A percentile compares a stretch with the other conserved stretches of the same genome.
Evolutionary conservation across 306 rosid species (phyloP).

Genomic region (Dryas octopetala): DNA sequence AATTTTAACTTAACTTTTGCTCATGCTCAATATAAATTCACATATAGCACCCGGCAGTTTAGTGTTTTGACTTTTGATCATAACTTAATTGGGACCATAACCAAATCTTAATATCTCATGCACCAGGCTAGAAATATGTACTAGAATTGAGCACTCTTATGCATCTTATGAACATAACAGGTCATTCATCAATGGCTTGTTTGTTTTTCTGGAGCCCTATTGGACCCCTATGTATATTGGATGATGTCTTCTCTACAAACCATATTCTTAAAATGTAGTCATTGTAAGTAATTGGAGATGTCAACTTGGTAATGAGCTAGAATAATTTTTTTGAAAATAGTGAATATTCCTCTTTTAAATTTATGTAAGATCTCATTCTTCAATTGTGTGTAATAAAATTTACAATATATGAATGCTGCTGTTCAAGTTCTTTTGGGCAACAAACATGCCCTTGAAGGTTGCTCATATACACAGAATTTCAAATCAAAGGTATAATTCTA

Average conservation of each 20-base stretch:
- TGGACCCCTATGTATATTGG: not conserved
- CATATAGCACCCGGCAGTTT: not conserved
- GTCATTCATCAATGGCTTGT: not conserved
- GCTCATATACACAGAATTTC: not conserved
- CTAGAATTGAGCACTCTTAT: not conserved
- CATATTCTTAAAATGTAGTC: not conserved
- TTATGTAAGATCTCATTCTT: not conserved
- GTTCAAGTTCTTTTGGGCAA: not conserved
- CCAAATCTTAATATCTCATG: not conserved
- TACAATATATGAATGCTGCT: not conserved
- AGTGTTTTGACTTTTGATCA: not conserved
- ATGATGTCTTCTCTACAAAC: not conserved
- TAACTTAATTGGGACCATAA: not conserved
- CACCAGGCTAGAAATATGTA: not conserved
- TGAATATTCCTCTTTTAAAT: not conserved
- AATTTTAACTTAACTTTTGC: too few relatives aligned
- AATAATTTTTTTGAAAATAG: not conserved
- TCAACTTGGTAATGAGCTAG: conserved; percentile 5
- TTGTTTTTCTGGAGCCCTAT: not conserved
- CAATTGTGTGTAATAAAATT: not conserved
- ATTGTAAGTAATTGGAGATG: not conserved
- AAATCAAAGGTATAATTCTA: too few relatives aligned
- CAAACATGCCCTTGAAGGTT: not conserved
- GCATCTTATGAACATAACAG: not conserved
- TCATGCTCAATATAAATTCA: not conserved